These are phyloP conservation scores for Sodiomyces alkalinus DNA, from an alignment of 2,329 filamentous ascomycete genomes.

Conservation along the genomic window DNA sequence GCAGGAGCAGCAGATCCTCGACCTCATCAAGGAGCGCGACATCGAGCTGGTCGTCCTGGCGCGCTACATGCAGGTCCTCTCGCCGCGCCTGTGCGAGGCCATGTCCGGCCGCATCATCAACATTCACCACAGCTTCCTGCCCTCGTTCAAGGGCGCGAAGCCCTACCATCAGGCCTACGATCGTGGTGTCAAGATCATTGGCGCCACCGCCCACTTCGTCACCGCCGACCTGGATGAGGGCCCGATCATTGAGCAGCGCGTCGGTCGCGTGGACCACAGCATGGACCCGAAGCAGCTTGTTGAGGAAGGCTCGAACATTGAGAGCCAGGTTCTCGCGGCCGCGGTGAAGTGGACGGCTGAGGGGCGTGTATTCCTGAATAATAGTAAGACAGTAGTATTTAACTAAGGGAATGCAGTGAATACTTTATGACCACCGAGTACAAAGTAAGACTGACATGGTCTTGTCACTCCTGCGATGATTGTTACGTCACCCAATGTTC, in stretches of 20 bases:
- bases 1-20: constrained; percentile 58
- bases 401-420: constrained; percentile 14
- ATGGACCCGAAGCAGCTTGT: constrained; percentile 64
- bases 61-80: constrained; percentile 79
- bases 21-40: constrained; percentile 50
- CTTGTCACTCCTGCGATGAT: too few relatives aligned
- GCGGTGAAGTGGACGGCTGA: constrained; percentile 78
- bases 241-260: constrained; percentile 76
- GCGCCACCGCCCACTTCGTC: constrained; percentile 74
- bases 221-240: constrained; percentile 76
- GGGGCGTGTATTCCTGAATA: constrained; percentile 62
- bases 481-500: too few relatives aligned
- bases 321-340: constrained; percentile 67
- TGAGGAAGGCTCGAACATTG: constrained; percentile 68
- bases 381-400: constrained; percentile 69
- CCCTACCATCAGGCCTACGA: constrained; percentile 83
- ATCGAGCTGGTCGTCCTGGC: constrained; percentile 71
- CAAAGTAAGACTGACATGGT: too few relatives aligned
- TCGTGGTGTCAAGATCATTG: constrained; percentile 77
- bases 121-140: constrained; percentile 79
- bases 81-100: constrained; percentile 54
- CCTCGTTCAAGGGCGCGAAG: constrained; percentile 76
- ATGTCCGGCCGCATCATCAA: constrained; percentile 86
- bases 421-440: too few relatives aligned
- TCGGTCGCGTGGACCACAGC: constrained; percentile 60